phyloP scores from a whole-genome alignment of 2,329 filamentous ascomycete species.

The Penicillium sclerotigenum region DNA sequence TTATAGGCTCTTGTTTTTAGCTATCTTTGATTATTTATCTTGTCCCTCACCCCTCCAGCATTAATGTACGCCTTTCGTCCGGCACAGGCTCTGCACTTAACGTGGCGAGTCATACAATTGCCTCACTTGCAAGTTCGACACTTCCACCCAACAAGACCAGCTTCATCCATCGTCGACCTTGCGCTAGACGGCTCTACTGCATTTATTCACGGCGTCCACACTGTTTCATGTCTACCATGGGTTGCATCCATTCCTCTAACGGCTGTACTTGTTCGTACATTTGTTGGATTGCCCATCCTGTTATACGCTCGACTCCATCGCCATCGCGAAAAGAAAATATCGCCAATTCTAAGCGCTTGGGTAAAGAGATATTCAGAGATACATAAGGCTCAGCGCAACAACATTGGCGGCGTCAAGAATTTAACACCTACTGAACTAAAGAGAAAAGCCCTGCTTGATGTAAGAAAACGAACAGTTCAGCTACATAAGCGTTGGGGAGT shows the following conservation, averaged over 20 bases:
- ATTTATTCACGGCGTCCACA: conserved; percentile 52
- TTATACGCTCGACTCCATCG: conserved; percentile 42
- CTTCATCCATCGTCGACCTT: conserved; percentile 41
- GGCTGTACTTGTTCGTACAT: conserved; percentile 50
- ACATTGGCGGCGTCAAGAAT: rapidly evolving
- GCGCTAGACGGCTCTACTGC: conserved; percentile 45
- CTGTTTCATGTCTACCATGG: conserved; percentile 52
- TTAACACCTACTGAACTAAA: conserved; percentile 1
- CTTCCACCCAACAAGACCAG: conserved; percentile 51
- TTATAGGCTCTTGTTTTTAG: neutral
- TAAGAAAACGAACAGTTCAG: conserved; percentile 20
- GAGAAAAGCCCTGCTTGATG: conserved; percentile 17
- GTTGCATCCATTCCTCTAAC: conserved; percentile 53
- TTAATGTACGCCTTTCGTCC: conserved; percentile 17
- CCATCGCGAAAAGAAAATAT: conserved; percentile 42
- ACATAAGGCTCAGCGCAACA: rapidly evolving
- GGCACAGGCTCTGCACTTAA: neutral
- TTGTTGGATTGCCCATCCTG: conserved; percentile 49
- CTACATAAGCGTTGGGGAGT: conserved; percentile 39
- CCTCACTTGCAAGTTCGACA: conserved; percentile 36
- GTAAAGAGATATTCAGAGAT: conserved; percentile 16
- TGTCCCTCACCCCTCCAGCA: neutral
- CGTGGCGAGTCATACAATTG: neutral
- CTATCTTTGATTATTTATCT: neutral
- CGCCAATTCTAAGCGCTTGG: conserved; percentile 45